Conservation (phyloP, 2,329 filamentous ascomycete species). For the Trichoderma pleuroti region DNA sequence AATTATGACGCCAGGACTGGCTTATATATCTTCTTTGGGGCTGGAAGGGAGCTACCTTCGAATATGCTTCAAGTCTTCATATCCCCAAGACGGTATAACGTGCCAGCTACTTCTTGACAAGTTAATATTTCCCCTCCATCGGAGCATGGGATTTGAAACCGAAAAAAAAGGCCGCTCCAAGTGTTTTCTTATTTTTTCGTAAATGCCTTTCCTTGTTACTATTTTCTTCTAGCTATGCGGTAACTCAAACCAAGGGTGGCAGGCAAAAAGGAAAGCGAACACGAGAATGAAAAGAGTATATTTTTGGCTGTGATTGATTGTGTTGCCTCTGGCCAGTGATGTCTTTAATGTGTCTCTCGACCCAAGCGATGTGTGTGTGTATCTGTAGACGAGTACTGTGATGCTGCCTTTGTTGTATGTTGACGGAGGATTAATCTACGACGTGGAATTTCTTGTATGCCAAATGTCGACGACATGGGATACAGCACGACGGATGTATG, state of each 20-base stretch:
- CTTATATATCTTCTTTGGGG: conserved; percentile 28
- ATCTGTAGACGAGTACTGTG: not conserved
- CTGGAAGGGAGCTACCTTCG: conserved; percentile 26
- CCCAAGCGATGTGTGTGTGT: too few species aligned
- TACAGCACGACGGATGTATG: not conserved
- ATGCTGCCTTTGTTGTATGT: not conserved
- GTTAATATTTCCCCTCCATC: conserved; percentile 30
- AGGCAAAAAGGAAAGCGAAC: conserved; percentile 32
- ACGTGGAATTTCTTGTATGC: not conserved
- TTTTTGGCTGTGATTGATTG: conserved; percentile 25
- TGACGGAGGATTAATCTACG: not conserved
- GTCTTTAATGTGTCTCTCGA: too few species aligned
- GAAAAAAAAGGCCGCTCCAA: conserved; percentile 24
- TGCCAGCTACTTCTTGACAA: conserved; percentile 30
- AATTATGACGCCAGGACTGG: conserved; percentile 33
- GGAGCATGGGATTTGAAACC: conserved; percentile 28
- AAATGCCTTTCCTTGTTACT: conserved; percentile 32
- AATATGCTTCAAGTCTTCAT: conserved; percentile 28
- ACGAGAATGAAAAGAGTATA: conserved; percentile 34
- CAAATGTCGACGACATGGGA: not conserved
- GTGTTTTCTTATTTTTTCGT: conserved; percentile 36
- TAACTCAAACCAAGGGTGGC: conserved; percentile 34
- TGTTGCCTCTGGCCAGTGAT: not conserved
- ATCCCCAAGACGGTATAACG: conserved; percentile 28
- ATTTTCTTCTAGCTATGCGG: conserved; percentile 36